Percentiles rank a stretch among this genome's conserved stretches.
Conservation (phyloP, 2,329 filamentous ascomycete species). For the Colletotrichum sp. region DNA sequence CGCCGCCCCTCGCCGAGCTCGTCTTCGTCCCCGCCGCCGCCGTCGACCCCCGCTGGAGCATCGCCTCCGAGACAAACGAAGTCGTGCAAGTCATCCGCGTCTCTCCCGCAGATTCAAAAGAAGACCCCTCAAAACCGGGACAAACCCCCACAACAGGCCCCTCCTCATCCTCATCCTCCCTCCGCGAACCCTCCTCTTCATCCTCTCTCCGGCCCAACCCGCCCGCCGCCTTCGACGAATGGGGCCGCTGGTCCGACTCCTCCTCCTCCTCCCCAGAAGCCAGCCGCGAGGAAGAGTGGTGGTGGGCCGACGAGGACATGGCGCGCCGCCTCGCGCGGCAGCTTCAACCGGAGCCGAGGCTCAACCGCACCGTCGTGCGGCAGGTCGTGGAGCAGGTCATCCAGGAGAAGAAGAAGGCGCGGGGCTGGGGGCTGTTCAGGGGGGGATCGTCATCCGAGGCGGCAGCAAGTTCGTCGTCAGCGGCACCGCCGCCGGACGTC, state of each 20-base stretch:
- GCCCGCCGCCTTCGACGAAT: conserved; percentile 44
- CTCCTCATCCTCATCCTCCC: too few species aligned
- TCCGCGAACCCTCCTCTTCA: not conserved
- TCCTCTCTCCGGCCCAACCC: not conserved
- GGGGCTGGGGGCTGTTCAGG: conserved; percentile 37
- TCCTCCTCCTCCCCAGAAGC: not conserved
- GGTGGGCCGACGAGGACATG: conserved; percentile 54
- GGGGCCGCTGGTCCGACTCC: conserved; percentile 41
- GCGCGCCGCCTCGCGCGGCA: conserved; percentile 49
- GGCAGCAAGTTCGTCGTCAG: not conserved
- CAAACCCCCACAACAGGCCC: not conserved
- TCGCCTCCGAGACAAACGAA: conserved; percentile 37
- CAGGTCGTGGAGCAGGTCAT: conserved; percentile 32
- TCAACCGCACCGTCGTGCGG: conserved; percentile 33
- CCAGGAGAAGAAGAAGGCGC: conserved; percentile 36
- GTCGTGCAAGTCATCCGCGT: conserved; percentile 37
- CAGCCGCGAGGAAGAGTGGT: conserved; percentile 30
- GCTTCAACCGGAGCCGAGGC: conserved; percentile 33
- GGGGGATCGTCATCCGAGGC: conserved; percentile 22
- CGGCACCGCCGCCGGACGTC: not conserved
- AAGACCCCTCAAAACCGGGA: not conserved
- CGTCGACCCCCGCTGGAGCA: conserved; percentile 39
- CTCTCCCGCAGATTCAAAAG: not conserved
- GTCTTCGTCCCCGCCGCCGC: conserved; percentile 49
- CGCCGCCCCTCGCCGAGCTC: conserved; percentile 43